Evolutionary conservation across 2,329 filamentous ascomycete species (phyloP).

Genomic region (Blastomyces gilchristii): DNA sequence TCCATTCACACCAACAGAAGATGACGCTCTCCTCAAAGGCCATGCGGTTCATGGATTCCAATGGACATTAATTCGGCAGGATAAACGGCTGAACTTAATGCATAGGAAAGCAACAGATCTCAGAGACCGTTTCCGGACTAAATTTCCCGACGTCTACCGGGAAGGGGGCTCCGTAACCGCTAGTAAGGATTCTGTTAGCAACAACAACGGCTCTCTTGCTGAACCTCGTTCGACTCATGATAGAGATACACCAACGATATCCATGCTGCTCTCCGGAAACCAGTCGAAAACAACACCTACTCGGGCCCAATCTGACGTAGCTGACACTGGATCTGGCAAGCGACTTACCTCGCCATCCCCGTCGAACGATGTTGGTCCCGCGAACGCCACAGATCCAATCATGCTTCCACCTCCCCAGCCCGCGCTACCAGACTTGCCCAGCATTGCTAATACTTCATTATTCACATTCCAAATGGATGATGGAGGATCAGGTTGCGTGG

Average conservation of each 20-base stretch:
- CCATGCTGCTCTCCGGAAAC: not conserved
- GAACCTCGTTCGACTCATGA: not conserved
- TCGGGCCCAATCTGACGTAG: not conserved
- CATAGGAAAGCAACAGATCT: slow-evolving; percentile 49
- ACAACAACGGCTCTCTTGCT: not conserved
- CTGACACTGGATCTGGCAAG: not conserved
- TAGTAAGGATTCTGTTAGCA: slow-evolving; percentile 17
- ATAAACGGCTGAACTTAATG: slow-evolving; percentile 42
- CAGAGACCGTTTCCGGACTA: slow-evolving; percentile 51
- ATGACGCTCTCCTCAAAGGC: slow-evolving; percentile 48
- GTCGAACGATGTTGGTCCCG: not conserved
- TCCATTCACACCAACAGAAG: slow-evolving; percentile 48
- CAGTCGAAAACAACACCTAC: not conserved
- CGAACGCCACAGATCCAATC: slow-evolving; percentile 20
- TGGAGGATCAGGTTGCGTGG: slow-evolving; percentile 14
- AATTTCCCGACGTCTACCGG: slow-evolving; percentile 48
- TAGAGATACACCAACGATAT: not conserved
- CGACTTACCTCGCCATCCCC: slow-evolving; percentile 1
- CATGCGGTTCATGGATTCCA: slow-evolving; percentile 49
- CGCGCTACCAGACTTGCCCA: slow-evolving; percentile 14
- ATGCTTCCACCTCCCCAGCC: slow-evolving; percentile 26
- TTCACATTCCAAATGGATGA: slow-evolving; percentile 29
- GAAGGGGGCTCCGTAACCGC: slow-evolving; percentile 33
- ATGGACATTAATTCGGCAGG: slow-evolving; percentile 51
- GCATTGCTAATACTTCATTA: slow-evolving; percentile 9